Base-by-base conservation (phyloP, 2,329 filamentous ascomycete genomes). In the Fusarium camptoceras region DNA sequence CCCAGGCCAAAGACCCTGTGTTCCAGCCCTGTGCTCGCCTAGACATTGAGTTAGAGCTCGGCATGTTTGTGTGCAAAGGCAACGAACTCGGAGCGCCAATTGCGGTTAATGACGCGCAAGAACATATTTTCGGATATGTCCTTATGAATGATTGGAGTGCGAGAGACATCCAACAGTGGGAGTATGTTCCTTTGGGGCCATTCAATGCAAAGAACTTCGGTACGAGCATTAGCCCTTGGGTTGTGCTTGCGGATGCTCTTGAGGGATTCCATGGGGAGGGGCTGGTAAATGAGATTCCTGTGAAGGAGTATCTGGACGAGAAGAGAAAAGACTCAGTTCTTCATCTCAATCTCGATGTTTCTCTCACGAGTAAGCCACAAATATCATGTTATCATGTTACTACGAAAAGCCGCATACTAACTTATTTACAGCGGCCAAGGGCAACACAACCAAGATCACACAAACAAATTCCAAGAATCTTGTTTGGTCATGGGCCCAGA, bases 401-500 rank as follows among this genome's bases (percentile, higher is more conserved):
- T n/a, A n/a, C n/a, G n/a, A n/a, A n/a, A n/a, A n/a, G n/a, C n/a
- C n/a, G n/a, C n/a, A n/a, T n/a, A n/a, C 66, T 73, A 41, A 76
- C 10, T 10, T 6, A 8, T 0, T 8, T 11, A 0, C n/a, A 81
- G 78, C 79, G 5, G 66, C 76, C 34, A 64, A 68, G 12, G 79
- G 78, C 6, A 69, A 76, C 47, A 73, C 3, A 73, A 76, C n/a
- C 74, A 54, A 22, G 16, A 54, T 82, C 15, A 76, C 71, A 18
- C 74, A 71, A 44, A 81, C 80, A 8, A 81, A 75, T 50, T 78
- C 79, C 2, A 77, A 71, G 22, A 79, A 84, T 53, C 83, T 96
- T 2, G 84, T 95, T 3, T 96, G 89, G 85, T 94, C 92, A 0
- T 96, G 94, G 82, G 87, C 91, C 1, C 93, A 96, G 77, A 94